A percentile compares a stretch with the other conserved stretches of the same genome.
Evolutionary conservation across 2,329 filamentous ascomycete species (phyloP).

Genomic region (Pseudogymnoascus sp.): DNA sequence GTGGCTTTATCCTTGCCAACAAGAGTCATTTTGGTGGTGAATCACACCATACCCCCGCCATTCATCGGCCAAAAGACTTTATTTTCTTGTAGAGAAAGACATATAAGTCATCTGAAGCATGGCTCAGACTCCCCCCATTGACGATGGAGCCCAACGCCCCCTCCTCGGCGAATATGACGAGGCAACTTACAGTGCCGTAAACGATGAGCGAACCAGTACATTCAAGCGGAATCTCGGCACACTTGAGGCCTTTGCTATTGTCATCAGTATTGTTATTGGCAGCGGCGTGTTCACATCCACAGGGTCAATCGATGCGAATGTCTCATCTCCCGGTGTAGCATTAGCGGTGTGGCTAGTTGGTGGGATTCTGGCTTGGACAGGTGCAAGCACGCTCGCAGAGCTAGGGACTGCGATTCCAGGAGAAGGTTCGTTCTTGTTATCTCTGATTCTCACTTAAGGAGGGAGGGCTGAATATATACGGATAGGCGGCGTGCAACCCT

Average conservation of each 20-base stretch:
- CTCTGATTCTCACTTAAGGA: not conserved
- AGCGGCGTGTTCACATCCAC: slow-evolving; percentile 59
- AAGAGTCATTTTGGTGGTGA: not conserved
- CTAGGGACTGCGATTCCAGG: slow-evolving; percentile 55
- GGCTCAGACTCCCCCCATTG: not conserved
- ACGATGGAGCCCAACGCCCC: slow-evolving; percentile 6
- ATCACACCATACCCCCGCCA: not conserved
- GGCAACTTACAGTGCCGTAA: not conserved
- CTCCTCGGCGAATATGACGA: slow-evolving; percentile 9
- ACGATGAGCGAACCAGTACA: slow-evolving; percentile 16
- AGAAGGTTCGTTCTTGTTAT: slow-evolving; percentile 37
- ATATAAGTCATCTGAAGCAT: not conserved
- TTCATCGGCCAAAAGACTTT: not conserved
- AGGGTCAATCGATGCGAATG: slow-evolving; percentile 54
- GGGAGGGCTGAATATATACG: not conserved
- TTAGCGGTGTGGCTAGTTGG: slow-evolving; percentile 54
- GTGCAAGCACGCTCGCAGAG: slow-evolving; percentile 54
- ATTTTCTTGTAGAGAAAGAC: not conserved
- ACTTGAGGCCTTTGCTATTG: slow-evolving; percentile 48
- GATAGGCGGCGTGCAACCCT: slow-evolving; percentile 53
- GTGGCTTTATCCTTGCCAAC: not conserved
- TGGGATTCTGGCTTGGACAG: slow-evolving; percentile 56
- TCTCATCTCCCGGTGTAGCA: slow-evolving; percentile 52
- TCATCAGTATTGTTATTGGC: slow-evolving; percentile 57
- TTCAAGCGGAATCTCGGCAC: slow-evolving; percentile 41